Conservation (phyloP, 1,284 basidiomycete genomes). For the Irpex sp. region DNA sequence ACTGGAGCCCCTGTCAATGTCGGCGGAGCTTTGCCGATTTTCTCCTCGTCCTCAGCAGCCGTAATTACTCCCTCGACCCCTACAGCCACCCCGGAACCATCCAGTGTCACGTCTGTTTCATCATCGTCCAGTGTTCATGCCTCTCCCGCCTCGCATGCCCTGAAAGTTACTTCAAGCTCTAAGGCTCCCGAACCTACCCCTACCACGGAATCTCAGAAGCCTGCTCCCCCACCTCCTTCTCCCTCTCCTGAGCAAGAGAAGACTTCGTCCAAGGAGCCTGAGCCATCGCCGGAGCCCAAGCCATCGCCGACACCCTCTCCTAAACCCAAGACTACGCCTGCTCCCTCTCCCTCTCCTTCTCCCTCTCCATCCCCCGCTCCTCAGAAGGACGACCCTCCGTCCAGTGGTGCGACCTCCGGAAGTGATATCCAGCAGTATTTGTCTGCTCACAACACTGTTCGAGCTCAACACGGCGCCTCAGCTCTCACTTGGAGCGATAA, state of each 20-base stretch:
- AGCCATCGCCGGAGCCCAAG: slow-evolving; percentile 1
- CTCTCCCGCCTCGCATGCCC: neutral
- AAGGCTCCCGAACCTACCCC: slow-evolving; percentile 2
- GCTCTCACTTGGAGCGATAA: slow-evolving; percentile 55
- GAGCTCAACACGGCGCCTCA: slow-evolving; percentile 56
- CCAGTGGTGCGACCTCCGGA: slow-evolving; percentile 19
- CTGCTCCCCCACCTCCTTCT: slow-evolving; percentile 1
- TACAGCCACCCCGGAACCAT: neutral
- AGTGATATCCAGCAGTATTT: slow-evolving; percentile 41
- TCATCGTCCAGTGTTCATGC: slow-evolving; percentile 10
- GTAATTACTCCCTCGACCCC: neutral
- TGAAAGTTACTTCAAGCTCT: slow-evolving; percentile 5
- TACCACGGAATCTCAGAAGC: slow-evolving; percentile 6
- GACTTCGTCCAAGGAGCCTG: slow-evolving; percentile 3
- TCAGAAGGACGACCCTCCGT: slow-evolving; percentile 12
- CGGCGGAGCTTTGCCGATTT: slow-evolving; percentile 5
- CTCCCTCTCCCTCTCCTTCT: slow-evolving; percentile 2
- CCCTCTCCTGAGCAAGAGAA: neutral
- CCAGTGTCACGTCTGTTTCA: slow-evolving; percentile 1
- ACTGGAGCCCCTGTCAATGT: slow-evolving; percentile 6
- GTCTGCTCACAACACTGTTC: slow-evolving; percentile 53
- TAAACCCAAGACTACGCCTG: slow-evolving; percentile 7
- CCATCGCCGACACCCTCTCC: slow-evolving; percentile 4
- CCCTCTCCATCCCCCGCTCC: slow-evolving; percentile 13
- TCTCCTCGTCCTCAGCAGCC: slow-evolving; percentile 6